These are phyloP conservation scores for Infundibulicybe gibba DNA, from an alignment of 768 basidiomycete genomes.

Conservation along the genomic window DNA sequence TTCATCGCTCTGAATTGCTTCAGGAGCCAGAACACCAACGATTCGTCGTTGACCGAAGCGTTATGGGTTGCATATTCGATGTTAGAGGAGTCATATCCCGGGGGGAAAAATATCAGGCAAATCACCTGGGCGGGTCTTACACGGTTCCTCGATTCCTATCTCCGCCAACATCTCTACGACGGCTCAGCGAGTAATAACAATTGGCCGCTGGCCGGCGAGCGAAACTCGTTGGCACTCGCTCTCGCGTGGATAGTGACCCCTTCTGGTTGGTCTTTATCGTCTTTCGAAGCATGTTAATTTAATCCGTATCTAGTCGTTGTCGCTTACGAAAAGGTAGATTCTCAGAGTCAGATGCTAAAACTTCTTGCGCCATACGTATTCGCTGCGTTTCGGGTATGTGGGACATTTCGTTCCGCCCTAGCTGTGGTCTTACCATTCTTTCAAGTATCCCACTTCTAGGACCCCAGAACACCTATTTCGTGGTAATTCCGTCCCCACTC, in stretches of 20 bases:
- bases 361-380: slow-evolving; percentile 43
- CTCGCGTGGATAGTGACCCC: slow-evolving; percentile 47
- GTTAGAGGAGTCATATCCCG: slow-evolving; percentile 50
- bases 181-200: slow-evolving; percentile 33
- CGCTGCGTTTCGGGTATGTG: slow-evolving; percentile 46
- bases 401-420: slow-evolving; percentile 8
- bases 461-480: slow-evolving; percentile 28
- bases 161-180: slow-evolving; percentile 35
- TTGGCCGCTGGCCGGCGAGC: slow-evolving; percentile 46
- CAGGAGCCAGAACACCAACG: slow-evolving; percentile 29
- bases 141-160: slow-evolving; percentile 32
- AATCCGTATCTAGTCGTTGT: slow-evolving; percentile 21
- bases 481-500: slow-evolving; percentile 8
- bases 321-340: slow-evolving; percentile 26
- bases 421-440: slow-evolving; percentile 16
- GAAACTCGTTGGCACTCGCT: slow-evolving; percentile 41
- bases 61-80: slow-evolving; percentile 55
- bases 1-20: slow-evolving; percentile 42
- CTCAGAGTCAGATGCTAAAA: slow-evolving; percentile 26
- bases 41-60: slow-evolving; percentile 35
- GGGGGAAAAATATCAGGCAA: slow-evolving; percentile 42
- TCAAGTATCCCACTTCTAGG: slow-evolving; percentile 38
- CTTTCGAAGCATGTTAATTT: neutral
- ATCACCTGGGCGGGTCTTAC: slow-evolving; percentile 40
- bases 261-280: slow-evolving; percentile 22